Percentiles rank a stretch among this genome's conserved stretches.
Conservation (phyloP, 163 green algal genomes). For the Scenedesmus sp. region DNA sequence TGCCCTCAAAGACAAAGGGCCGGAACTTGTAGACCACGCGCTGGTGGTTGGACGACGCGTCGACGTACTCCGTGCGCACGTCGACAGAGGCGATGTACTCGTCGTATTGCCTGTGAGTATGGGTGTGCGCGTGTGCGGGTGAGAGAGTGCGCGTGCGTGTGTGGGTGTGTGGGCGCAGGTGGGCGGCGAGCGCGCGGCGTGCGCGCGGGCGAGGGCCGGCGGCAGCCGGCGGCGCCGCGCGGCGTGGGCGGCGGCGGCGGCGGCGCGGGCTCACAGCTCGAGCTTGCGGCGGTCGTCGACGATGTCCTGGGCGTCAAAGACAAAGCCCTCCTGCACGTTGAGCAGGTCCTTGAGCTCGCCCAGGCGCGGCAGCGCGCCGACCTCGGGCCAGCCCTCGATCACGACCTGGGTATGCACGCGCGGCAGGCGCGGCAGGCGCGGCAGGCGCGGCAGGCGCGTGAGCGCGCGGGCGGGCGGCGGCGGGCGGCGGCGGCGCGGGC, state of each 20-base stretch:
- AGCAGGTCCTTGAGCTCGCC: constrained; percentile 72
- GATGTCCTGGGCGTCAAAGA: constrained; percentile 70
- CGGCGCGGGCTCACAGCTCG: constrained; percentile 63
- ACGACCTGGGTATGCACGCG: no score
- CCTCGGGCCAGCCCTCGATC: constrained; percentile 65
- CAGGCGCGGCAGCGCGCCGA: constrained; percentile 59
- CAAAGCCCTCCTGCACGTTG: constrained; percentile 66
- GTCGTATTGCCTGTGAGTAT: constrained; percentile 61
- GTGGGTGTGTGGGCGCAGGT: no score
- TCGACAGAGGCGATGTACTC: constrained; percentile 70
- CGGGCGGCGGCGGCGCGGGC: constrained; percentile 44
- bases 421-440: no score
- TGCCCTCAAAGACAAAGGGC: constrained; percentile 64
- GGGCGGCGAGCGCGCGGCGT: no score
- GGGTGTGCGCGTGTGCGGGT: no score
- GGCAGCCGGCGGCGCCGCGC: neutral
- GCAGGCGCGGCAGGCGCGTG: no score
- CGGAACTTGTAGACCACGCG: constrained; percentile 74
- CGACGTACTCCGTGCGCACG: constrained; percentile 64
- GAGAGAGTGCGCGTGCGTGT: no score
- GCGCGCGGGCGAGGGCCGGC: no score
- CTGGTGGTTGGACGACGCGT: constrained; percentile 66
- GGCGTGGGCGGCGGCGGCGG: neutral
- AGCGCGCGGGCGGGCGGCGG: no score
- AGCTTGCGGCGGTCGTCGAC: constrained; percentile 68